Evolutionary conservation across 2,329 filamentous ascomycete species (phyloP), one percentile per base, ranked within the genome.

Genomic region (Aschersonia sp.): DNA sequence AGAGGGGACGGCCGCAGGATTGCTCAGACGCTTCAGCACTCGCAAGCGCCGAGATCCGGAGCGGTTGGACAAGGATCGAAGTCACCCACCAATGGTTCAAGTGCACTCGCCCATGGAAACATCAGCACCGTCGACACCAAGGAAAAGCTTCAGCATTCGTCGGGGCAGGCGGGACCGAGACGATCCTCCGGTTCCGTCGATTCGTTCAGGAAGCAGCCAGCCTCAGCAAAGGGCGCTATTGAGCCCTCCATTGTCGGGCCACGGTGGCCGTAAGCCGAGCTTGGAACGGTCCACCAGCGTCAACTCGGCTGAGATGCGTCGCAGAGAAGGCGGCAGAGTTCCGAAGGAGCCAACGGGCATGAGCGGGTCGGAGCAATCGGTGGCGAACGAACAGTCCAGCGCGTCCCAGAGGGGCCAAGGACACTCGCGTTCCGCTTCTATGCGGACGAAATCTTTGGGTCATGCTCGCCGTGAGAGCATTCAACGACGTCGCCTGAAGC

Each of bases 401-500:
- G 73, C 66, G 45, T 76, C 71, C 56, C 70, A 63, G 55, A 81
- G 70, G 59, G 70, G 61, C 48, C 70, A 68, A 10, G 57, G 70
- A 0, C 72, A 74, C 49, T 70, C 74, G 37, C 75, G 77, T 46
- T 75, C 76, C 2, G 74, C 82, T 22, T 80, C 84, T 5, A 74
- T 79, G 58, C 79, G 90, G 52, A 82, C 90, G 7, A 92, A 92
- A 63, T 94, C 88, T 4, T 74, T 95, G 29, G 87, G 89, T 2
- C 89, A 97, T 61, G 86, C 87, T 43, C 79, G 90, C 40, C 77
- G 87, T 50, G 90, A 95, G 62, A 95, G 88, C 62, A 94, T 95
- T 47, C 90, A 95, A 65, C 86, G 85, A 43, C 78, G 90, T 48
- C 79, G 90, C 47, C 76, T 81, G 48, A 77, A 79, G 46, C 76